Percentiles rank a stretch among this genome's conserved stretches.
phyloP scores from a whole-genome alignment of 169 alveolate genomes.

The Toxoplasma gondii region DNA sequence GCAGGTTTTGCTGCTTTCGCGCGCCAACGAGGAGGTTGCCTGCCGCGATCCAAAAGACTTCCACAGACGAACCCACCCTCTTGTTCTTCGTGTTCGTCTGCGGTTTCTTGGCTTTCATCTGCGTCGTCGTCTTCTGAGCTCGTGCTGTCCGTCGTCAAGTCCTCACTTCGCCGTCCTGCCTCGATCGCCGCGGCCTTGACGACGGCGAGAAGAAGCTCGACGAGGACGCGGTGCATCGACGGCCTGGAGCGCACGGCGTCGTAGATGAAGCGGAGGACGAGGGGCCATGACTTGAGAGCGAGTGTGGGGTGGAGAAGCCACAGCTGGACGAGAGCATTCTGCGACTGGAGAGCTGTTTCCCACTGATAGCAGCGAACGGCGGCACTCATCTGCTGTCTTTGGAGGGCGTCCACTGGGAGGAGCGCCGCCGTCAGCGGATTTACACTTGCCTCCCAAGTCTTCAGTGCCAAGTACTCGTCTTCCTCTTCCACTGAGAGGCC shows the following conservation, averaged over 20 bases:
- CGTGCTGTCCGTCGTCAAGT: neutral
- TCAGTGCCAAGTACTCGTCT: neutral
- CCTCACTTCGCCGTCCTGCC: neutral
- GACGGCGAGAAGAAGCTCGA: conserved; percentile 27
- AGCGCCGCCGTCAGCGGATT: conserved; percentile 28
- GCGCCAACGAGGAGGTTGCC: too few species aligned
- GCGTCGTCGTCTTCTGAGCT: neutral
- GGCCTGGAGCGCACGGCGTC: conserved; percentile 43
- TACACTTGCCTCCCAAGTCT: neutral
- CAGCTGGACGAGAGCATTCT: conserved; percentile 37
- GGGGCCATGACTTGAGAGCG: conserved; percentile 48
- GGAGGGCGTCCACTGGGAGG: conserved; percentile 39
- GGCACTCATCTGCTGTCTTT: conserved; percentile 43
- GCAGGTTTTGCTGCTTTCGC: neutral
- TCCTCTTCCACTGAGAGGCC: neutral
- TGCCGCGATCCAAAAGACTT: too few species aligned
- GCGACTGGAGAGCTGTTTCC: conserved; percentile 46
- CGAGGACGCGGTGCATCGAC: conserved; percentile 40
- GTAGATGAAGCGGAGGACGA: conserved; percentile 15
- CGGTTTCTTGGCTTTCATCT: neutral
- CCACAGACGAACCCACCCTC: neutral
- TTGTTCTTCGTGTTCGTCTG: neutral
- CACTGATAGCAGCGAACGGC: conserved; percentile 54
- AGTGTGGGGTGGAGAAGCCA: conserved; percentile 28
- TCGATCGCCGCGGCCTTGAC: conserved; percentile 14